Conservation (phyloP, 2,329 filamentous ascomycete genomes). For the Curvularia spicifera region DNA sequence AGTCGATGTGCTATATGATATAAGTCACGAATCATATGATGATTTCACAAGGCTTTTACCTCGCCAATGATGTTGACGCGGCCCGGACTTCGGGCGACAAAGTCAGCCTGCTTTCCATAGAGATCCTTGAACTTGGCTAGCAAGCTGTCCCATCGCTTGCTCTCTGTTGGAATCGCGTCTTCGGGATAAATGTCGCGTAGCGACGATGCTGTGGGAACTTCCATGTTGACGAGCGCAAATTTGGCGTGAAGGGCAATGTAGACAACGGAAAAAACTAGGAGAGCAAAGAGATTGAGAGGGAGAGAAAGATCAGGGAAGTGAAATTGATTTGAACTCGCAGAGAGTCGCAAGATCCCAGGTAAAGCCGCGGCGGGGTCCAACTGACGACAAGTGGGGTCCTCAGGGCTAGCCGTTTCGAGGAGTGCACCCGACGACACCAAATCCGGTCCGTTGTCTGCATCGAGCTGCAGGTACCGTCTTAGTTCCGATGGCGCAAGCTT, state of each 20-base stretch:
- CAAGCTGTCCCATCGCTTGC: conserved; percentile 76
- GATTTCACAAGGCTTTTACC: conserved; percentile 33
- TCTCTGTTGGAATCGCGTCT: conserved; percentile 71
- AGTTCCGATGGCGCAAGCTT: conserved; percentile 7
- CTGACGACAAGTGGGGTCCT: conserved; percentile 31
- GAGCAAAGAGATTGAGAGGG: conserved; percentile 4
- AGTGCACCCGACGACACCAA: conserved; percentile 25
- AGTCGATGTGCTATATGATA: conserved; percentile 81
- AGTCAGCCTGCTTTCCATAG: conserved; percentile 75
- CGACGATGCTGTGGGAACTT: conserved; percentile 76
- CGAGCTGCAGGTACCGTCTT: conserved; percentile 26
- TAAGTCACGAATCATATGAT: conserved; percentile 20
- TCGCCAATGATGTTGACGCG: conserved; percentile 98
- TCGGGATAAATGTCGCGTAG: conserved; percentile 84
- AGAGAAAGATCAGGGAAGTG: conserved; percentile 5
- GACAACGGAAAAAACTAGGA: neutral
- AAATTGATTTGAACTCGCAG: conserved; percentile 20
- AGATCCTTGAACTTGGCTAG: conserved; percentile 71
- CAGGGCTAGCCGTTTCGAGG: conserved; percentile 28
- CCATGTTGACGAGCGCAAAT: conserved; percentile 34
- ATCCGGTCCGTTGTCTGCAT: conserved; percentile 21
- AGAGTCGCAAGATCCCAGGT: conserved; percentile 29
- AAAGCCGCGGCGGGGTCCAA: conserved; percentile 29
- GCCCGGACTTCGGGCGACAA: conserved; percentile 88
- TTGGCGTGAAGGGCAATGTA: neutral